Evolutionary conservation across 2,329 filamentous ascomycete species (phyloP), one percentile per base, ranked within the genome.

Genomic region (Fusarium chuoi): DNA sequence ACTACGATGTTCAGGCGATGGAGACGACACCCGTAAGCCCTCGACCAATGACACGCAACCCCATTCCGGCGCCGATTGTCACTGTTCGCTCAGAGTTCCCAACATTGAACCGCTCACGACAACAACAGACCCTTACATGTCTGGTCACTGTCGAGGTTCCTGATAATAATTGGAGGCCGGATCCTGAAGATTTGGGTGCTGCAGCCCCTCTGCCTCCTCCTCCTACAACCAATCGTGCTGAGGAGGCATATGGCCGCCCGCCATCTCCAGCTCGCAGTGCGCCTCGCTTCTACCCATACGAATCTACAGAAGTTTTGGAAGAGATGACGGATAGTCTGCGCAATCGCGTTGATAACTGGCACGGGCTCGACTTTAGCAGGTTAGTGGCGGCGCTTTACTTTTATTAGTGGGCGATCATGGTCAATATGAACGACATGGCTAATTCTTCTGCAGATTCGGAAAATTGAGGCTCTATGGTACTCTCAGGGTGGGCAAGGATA

Each of bases 1-100:
- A 98, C 80, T 98, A 98, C 79, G 96, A 98, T 79, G 90, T 98
- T 22, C 96, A 98, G 81, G 95, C 95, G 7, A 98, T 98, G 94
- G 96, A 98, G 82, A 94, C 94, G 0, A 93, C 91, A 39, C 87
- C 97, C 24, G 89, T 90, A 73, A 95, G 91, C 82, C 93, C 94
- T 11, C 91, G 93, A 42, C 84, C 88, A 11, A 88, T 92, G 26
- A 88, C 91, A 15, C 93, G 92, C 77, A 98, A 97, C 76, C 94
- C 95, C 1, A 98, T 98, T 66, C 95, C 96, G 2, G 87, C 95
- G 11, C 96, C 96, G 1, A 93, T 90, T 1, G 95, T 99, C n/a
- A 97, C 94, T 1, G 93, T 99, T 54, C 93, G 96, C 67, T 98
- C 96, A 80, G 96, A 99, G 83, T 99, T 98, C 79, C 96, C 96